Conservation (phyloP, 2,329 filamentous ascomycete species). For the Xylariaceae sp. region DNA sequence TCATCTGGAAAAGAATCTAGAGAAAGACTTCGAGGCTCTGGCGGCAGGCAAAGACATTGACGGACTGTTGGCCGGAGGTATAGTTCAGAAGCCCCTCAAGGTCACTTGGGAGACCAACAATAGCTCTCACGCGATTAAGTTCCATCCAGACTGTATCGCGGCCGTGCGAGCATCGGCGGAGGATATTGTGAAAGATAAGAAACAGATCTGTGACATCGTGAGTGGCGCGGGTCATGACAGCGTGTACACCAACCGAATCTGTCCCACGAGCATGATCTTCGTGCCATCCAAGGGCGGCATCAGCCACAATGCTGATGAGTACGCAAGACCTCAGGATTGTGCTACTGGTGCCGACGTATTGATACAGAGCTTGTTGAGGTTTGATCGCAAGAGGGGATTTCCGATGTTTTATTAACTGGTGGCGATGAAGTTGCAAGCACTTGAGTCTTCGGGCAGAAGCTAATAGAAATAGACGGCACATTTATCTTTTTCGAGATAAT, state of each 20-base stretch:
- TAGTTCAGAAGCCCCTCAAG: slow-evolving; percentile 20
- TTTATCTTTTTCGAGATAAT: background rate
- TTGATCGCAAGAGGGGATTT: slow-evolving; percentile 30
- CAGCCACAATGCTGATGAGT: slow-evolving; percentile 60
- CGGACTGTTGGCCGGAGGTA: slow-evolving; percentile 35
- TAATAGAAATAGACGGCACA: background rate
- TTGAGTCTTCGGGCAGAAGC: background rate
- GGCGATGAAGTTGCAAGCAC: background rate
- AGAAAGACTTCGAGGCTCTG: slow-evolving; percentile 53
- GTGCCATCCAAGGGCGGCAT: slow-evolving; percentile 58
- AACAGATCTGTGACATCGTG: slow-evolving; percentile 35
- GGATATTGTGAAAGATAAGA: slow-evolving; percentile 49
- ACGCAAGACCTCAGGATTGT: slow-evolving; percentile 54
- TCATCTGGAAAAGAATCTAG: slow-evolving; percentile 52
- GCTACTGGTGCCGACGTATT: slow-evolving; percentile 49
- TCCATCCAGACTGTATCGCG: slow-evolving; percentile 61
- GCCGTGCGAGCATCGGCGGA: slow-evolving; percentile 57
- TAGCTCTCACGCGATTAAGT: slow-evolving; percentile 55
- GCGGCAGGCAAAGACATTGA: slow-evolving; percentile 52
- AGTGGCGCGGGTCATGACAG: slow-evolving; percentile 45
- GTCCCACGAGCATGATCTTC: slow-evolving; percentile 63
- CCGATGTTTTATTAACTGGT: background rate
- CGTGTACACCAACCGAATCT: slow-evolving; percentile 54
- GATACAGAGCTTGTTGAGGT: slow-evolving; percentile 38
- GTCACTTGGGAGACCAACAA: slow-evolving; percentile 55